Evolutionary conservation across 2,329 filamentous ascomycete genomes (phyloP).

Genomic region (Chalara sp.): DNA sequence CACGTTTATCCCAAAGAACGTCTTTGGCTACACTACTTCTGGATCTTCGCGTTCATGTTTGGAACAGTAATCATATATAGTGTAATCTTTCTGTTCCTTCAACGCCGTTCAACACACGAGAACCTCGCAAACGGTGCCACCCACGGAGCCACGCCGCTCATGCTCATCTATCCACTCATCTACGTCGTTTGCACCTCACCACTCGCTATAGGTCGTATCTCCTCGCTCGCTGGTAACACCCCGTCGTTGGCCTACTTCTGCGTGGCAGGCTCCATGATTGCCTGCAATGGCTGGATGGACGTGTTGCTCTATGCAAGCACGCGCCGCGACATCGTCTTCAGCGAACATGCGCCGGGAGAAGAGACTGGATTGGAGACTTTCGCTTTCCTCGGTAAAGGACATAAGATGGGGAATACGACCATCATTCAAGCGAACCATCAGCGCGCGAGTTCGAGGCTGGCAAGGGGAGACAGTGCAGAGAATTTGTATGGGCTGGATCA

Average conservation of each 20-base stretch:
- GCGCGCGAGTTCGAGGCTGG: neutral
- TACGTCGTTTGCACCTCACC: slow-evolving; percentile 65
- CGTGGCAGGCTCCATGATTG: slow-evolving; percentile 52
- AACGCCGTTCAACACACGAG: slow-evolving; percentile 1
- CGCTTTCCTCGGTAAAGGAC: slow-evolving; percentile 24
- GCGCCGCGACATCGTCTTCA: slow-evolving; percentile 45
- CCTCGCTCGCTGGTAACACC: slow-evolving; percentile 47
- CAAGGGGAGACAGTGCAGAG: slow-evolving; percentile 13
- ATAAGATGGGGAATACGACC: slow-evolving; percentile 10
- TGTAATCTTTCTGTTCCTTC: slow-evolving; percentile 22
- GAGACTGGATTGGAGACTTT: slow-evolving; percentile 47
- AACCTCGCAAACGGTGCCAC: neutral
- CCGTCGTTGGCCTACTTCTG: slow-evolving; percentile 50
- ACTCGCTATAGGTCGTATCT: slow-evolving; percentile 56
- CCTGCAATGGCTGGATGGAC: slow-evolving; percentile 49
- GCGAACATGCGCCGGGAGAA: slow-evolving; percentile 32
- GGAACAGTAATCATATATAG: slow-evolving; percentile 41
- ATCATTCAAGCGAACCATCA: slow-evolving; percentile 8
- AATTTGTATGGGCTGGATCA: slow-evolving; percentile 17
- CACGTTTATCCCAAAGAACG: slow-evolving; percentile 45
- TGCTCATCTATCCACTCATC: slow-evolving; percentile 61
- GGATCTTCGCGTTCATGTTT: slow-evolving; percentile 51
- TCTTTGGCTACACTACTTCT: slow-evolving; percentile 56
- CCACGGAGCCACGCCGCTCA: slow-evolving; percentile 35
- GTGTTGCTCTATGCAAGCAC: slow-evolving; percentile 47